Conservation (phyloP, 2,329 filamentous ascomycete species). For the Bipolaris oryzae region DNA sequence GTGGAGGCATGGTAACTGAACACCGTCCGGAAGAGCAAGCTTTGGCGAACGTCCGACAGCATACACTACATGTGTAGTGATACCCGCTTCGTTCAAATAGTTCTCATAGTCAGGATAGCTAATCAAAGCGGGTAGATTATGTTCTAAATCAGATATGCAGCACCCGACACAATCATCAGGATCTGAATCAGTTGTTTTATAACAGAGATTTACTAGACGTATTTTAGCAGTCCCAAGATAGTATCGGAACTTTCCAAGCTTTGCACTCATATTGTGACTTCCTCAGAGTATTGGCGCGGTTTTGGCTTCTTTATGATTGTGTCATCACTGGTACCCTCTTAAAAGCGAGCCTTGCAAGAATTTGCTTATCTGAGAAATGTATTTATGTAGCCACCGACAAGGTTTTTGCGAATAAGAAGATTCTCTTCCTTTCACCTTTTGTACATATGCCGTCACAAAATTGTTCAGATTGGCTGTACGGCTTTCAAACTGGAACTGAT, state of each 20-base stretch:
- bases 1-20: slow-evolving; percentile 16
- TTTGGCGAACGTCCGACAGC: slow-evolving; percentile 5
- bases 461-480: slow-evolving; percentile 16
- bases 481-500: slow-evolving; percentile 11
- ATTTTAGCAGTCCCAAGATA: slow-evolving; percentile 16
- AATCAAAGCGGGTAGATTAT: slow-evolving; percentile 19
- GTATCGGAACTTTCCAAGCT: slow-evolving; percentile 10
- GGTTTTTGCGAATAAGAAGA: not conserved
- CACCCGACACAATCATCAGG: slow-evolving; percentile 13
- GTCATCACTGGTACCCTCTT: not conserved
- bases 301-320: slow-evolving; percentile 6
- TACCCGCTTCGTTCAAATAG: not conserved
- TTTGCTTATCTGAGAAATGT: not conserved
- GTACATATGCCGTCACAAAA: slow-evolving; percentile 7
- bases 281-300: not conserved
- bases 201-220: slow-evolving; percentile 13
- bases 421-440: not conserved
- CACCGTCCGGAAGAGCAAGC: slow-evolving; percentile 4
- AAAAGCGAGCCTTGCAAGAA: too few species aligned
- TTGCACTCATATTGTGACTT: not conserved
- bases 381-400: slow-evolving; percentile 3
- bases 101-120: not conserved
- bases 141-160: slow-evolving; percentile 15
- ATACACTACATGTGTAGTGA: slow-evolving; percentile 7
- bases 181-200: slow-evolving; percentile 6